Evolutionary conservation across 116 monocot genomes (phyloP).

Genomic region (Papilionanthe hybrid): DNA sequence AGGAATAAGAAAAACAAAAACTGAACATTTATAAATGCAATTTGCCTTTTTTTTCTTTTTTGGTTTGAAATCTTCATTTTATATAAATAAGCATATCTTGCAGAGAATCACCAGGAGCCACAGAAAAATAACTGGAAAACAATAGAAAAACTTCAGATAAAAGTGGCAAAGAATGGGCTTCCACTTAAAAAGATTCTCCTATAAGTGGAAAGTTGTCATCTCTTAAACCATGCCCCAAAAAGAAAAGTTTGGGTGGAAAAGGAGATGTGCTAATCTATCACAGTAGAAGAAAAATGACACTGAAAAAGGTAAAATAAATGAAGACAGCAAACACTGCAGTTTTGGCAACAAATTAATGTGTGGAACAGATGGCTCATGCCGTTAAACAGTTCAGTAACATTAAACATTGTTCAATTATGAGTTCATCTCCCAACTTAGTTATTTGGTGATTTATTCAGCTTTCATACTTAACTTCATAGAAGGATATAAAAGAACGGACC

Average conservation of each 20-base stretch:
- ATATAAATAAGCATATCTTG: neutral
- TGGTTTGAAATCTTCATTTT: neutral
- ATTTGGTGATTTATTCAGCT: too few relatives aligned
- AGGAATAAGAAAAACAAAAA: neutral
- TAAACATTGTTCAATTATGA: too few relatives aligned
- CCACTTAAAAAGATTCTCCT: neutral
- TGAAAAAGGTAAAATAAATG: neutral
- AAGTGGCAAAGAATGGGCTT: neutral
- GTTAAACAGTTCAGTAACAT: too few relatives aligned
- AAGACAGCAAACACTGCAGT: neutral
- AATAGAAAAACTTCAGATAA: neutral
- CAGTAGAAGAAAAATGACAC: neutral
- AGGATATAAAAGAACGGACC: too few relatives aligned
- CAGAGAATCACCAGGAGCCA: conserved; percentile 11
- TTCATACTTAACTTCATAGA: too few relatives aligned
- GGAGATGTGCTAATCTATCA: neutral
- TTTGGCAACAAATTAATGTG: neutral
- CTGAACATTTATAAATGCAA: neutral
- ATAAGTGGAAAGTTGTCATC: conserved; percentile 1
- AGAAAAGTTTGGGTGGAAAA: neutral
- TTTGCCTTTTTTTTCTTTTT: neutral
- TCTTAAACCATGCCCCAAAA: neutral
- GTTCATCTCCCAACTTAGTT: too few relatives aligned
- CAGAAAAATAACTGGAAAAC: neutral
- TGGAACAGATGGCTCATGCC: too few relatives aligned